These are phyloP conservation scores for Moniliophthora roreri DNA, from an alignment of 1,284 basidiomycete species.

Conservation along the genomic window DNA sequence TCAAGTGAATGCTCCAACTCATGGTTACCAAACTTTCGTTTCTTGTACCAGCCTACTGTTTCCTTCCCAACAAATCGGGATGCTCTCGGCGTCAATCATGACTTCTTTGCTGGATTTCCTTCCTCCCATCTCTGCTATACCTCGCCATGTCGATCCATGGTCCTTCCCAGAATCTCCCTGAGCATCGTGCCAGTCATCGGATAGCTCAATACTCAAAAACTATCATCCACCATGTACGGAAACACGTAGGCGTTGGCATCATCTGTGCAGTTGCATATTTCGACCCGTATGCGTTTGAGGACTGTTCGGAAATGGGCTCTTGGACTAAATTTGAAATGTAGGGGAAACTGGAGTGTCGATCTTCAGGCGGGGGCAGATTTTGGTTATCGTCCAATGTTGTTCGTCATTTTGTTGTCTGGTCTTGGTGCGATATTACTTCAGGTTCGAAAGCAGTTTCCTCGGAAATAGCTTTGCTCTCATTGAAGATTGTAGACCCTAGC, in stretches of 20 bases:
- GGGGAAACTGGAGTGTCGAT: conserved; percentile 61
- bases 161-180: too few species aligned
- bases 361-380: conserved; percentile 59
- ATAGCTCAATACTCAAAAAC: conserved; percentile 3
- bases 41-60: neutral
- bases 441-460: conserved; percentile 30
- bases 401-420: conserved; percentile 70
- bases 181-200: too few species aligned
- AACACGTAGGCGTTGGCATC: conserved; percentile 43
- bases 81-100: too few species aligned
- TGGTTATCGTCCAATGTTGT: conserved; percentile 69
- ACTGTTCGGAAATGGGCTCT: neutral
- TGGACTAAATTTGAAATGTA: conserved; percentile 16
- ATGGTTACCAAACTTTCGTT: conserved; percentile 2
- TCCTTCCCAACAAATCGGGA: neutral
- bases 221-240: conserved; percentile 34
- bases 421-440: conserved; percentile 65
- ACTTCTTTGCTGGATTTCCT: too few species aligned
- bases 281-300: conserved; percentile 38
- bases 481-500: conserved; percentile 35
- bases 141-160: too few species aligned
- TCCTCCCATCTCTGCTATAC: too few species aligned
- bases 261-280: conserved; percentile 46
- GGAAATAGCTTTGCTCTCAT: conserved; percentile 1
- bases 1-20: conserved; percentile 5